Conservation (phyloP, 306 rosid species). For the Cicer pinnatifidum region DNA sequence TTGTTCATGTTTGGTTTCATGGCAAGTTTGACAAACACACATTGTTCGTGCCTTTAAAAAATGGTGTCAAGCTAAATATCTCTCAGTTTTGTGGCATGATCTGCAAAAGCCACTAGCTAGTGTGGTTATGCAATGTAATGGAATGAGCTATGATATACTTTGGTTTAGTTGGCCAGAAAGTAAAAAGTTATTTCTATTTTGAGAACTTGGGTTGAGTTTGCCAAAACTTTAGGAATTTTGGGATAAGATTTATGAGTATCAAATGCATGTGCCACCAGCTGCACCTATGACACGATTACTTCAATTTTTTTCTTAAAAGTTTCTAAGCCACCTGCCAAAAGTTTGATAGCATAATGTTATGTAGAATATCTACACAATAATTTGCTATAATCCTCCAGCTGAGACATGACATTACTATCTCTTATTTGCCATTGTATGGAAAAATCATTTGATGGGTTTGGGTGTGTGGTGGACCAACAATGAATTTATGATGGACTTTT, state of each 20-base stretch:
- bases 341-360: too few relatives aligned
- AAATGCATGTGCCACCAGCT: neutral
- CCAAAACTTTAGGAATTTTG: neutral
- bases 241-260: neutral
- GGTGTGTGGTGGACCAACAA: too few relatives aligned
- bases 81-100: neutral
- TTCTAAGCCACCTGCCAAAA: too few relatives aligned
- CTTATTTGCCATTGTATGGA: too few relatives aligned
- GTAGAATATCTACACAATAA: too few relatives aligned
- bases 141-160: neutral
- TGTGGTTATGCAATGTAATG: slow-evolving; percentile 4
- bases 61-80: slow-evolving; percentile 10
- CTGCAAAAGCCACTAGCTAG: neutral
- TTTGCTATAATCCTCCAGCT: too few relatives aligned
- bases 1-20: too few relatives aligned
- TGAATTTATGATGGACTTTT: too few relatives aligned
- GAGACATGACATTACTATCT: too few relatives aligned
- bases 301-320: too few relatives aligned
- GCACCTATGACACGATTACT: neutral
- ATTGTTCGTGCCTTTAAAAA: neutral
- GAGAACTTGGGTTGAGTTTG: slow-evolving; percentile 13
- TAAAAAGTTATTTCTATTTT: neutral
- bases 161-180: slow-evolving; percentile 6
- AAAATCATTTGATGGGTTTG: too few relatives aligned
- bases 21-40: too few relatives aligned